phyloP scores from a whole-genome alignment of 768 basidiomycete genomes.

The Trametes punicea region DNA sequence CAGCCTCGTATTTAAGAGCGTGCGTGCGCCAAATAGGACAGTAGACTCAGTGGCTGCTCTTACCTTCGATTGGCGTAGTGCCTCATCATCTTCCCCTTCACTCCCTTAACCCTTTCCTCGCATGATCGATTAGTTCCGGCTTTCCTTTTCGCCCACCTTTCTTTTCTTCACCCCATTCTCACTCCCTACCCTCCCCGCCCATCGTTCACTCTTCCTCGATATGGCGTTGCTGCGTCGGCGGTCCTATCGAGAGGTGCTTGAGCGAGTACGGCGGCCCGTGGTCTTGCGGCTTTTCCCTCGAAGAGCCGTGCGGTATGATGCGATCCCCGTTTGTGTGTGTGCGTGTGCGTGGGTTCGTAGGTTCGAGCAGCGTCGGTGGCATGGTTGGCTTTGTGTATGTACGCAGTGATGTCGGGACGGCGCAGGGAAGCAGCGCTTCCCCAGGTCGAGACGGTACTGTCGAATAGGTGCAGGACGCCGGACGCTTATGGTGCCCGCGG shows the following conservation, averaged over 20 bases:
- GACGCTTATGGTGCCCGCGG: neutral
- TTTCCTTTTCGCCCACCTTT: constrained; percentile 6
- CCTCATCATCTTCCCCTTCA: constrained; percentile 19
- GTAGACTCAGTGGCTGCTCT: constrained; percentile 14
- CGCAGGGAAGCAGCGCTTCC: constrained; percentile 41
- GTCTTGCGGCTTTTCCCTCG: constrained; percentile 11
- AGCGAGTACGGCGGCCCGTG: neutral
- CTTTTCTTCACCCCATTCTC: constrained; percentile 4
- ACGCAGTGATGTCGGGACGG: constrained; percentile 26
- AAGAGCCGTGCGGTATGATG: constrained; percentile 7
- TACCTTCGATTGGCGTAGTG: constrained; percentile 16
- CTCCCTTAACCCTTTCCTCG: constrained; percentile 16
- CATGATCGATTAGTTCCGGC: constrained; percentile 20
- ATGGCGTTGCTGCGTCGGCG: constrained; percentile 6
- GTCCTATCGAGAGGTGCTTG: neutral
- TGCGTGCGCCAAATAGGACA: constrained; percentile 20
- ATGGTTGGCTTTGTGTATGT: constrained; percentile 22
- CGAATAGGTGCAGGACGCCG: constrained; percentile 15
- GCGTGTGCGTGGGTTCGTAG: neutral
- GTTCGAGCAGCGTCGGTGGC: constrained; percentile 16
- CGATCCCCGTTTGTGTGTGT: neutral
- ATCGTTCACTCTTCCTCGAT: neutral
- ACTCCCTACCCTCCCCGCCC: neutral
- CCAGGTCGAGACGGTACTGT: constrained; percentile 26
- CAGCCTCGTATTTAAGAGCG: constrained; percentile 24